These are phyloP conservation scores for Penicillium sp. DNA, from an alignment of 2,329 filamentous ascomycete species.

Conservation along the genomic window DNA sequence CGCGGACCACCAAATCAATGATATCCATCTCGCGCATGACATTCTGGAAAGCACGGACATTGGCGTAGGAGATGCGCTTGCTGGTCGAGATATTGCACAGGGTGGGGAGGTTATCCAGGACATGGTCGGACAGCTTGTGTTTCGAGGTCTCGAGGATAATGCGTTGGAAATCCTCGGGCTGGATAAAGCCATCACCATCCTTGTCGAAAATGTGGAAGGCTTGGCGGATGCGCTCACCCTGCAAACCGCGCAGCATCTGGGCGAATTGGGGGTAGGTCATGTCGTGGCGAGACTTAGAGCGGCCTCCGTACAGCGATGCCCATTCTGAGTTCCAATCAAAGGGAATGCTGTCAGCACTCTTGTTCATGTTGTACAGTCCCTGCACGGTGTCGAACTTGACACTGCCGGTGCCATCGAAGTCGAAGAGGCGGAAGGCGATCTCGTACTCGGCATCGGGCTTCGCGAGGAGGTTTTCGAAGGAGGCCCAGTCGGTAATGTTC, in stretches of 20 bases:
- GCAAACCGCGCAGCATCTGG: constrained; percentile 93
- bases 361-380: constrained; percentile 81
- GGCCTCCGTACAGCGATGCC: constrained; percentile 90
- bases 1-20: constrained; percentile 87
- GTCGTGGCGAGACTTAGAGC: constrained; percentile 80
- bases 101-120: constrained; percentile 84
- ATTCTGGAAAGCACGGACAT: constrained; percentile 96
- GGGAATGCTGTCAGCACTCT: constrained; percentile 77
- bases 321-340: constrained; percentile 98
- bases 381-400: constrained; percentile 91
- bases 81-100: constrained; percentile 91
- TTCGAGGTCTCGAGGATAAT: constrained; percentile 90
- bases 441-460: constrained; percentile 99
- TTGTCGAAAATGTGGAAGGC: constrained; percentile 90
- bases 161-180: constrained; percentile 91
- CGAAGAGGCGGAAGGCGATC: constrained; percentile 95
- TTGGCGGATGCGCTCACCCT: constrained; percentile 93
- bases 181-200: constrained; percentile 90
- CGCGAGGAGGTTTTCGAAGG: constrained; percentile 87
- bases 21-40: constrained; percentile 97
- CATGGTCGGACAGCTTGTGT: constrained; percentile 96
- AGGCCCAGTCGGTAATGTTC: constrained; percentile 79
- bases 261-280: constrained; percentile 96
- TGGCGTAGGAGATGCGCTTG: constrained; percentile 95
- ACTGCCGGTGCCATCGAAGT: constrained; percentile 74